Base-by-base conservation (phyloP, 2,329 filamentous ascomycete genomes). In the Pestalotiopsis sp. region DNA sequence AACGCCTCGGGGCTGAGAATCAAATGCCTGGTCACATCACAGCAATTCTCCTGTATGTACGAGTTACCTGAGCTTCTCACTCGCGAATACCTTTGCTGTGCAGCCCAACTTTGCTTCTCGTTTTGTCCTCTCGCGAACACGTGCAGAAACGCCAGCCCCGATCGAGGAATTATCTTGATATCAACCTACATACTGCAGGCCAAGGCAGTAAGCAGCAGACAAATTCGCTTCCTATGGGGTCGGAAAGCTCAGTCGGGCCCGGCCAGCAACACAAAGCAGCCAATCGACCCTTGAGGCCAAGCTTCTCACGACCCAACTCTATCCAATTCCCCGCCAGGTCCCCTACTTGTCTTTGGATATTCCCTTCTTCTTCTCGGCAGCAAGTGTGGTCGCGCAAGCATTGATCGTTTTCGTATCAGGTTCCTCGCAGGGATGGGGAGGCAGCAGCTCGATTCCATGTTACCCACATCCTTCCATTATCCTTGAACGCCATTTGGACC, bases 1-100 rank as follows among this genome's bases (percentile, higher is more conserved):
- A 25, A 57, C 64, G 64, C 64, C 64, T 66, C 45, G 41, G 49
- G 49, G 49, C 49, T 57, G 59, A 61, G 27, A 66, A 23, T 23
- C 20, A 23, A 23, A 17, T 52, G 3, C 17, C 60, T 57, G 14
- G 64, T 57, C 64, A 66, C 64, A 52, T 23, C 20, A 11, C 38
- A 12, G 17, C 39, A n/a, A 20, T 64, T 49, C n/a, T 38, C 25
- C 27, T 27, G 27, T 25, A 31, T 31, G 27, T 31, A 31, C 20
- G 20, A 23, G 20, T 23, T 23, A 23, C 25, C 25, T 25, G 3
- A 25, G 27, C 27, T 31, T 31, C 27, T 13, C 36, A 61, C 23
- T 27, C 17, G 17, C 59, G 13, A 38, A 13, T 31, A 23, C 57
- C 23, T 59, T 31, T 59, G 36, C 36, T 41, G 31, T 49, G 14